phyloP scores from a whole-genome alignment of 202 grass and related monocot species.

The Musa balbisiana region DNA sequence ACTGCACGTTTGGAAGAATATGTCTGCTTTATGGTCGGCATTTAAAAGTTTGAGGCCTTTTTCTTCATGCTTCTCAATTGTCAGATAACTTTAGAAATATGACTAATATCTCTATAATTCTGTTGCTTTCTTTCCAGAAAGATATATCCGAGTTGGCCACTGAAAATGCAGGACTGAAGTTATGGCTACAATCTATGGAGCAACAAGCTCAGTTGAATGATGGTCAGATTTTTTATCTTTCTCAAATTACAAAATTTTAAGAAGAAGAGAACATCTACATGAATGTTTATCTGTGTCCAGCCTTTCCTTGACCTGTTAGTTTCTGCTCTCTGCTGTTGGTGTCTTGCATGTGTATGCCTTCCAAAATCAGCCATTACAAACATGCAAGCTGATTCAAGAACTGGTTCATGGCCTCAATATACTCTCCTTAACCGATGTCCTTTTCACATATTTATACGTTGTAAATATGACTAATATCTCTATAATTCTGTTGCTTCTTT shows the following conservation, averaged over 20 bases:
- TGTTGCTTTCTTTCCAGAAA: conserved; percentile 54
- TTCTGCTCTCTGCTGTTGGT: neutral
- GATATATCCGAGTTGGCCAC: conserved; percentile 83
- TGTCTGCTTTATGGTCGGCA: neutral
- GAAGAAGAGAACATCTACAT: neutral
- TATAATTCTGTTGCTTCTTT: no score
- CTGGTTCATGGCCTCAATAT: no score
- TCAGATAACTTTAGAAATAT: neutral
- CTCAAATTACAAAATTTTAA: neutral
- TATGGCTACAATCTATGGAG: conserved; percentile 96
- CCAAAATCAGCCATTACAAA: no score
- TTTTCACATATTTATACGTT: no score
- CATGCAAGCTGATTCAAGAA: no score
- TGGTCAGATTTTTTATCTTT: conserved; percentile 32
- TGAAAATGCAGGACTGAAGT: conserved; percentile 97
- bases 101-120: neutral
- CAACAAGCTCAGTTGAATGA: conserved; percentile 94
- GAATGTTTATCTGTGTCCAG: neutral
- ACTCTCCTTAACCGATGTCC: no score
- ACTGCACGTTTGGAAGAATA: neutral
- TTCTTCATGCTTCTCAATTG: neutral
- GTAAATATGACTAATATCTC: no score
- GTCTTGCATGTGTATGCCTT: neutral
- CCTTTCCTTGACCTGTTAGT: neutral
- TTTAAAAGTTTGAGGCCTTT: neutral